Conservation (phyloP, 1,284 basidiomycete genomes). For the Moesziomyces sp. region DNA sequence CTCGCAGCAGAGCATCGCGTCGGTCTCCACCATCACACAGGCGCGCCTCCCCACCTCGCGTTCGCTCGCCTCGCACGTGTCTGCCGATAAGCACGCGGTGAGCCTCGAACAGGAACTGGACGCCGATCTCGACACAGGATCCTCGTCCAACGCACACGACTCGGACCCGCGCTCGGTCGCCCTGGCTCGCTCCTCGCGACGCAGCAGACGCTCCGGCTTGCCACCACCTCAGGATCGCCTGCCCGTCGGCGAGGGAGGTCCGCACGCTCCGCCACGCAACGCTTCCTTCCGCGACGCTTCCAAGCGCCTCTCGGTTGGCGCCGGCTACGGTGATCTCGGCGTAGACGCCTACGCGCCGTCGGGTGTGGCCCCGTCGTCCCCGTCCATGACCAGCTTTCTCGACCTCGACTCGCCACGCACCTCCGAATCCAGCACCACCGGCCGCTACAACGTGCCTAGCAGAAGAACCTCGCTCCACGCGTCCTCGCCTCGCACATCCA, state of each 20-base stretch:
- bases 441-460: slow-evolving; percentile 21
- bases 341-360: slow-evolving; percentile 17
- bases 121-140: slow-evolving; percentile 8
- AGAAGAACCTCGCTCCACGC: slow-evolving; percentile 34
- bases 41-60: slow-evolving; percentile 21
- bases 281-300: slow-evolving; percentile 43
- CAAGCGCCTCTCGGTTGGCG: slow-evolving; percentile 21
- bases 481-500: slow-evolving; percentile 15
- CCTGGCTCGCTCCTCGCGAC: slow-evolving; percentile 20
- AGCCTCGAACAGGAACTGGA: slow-evolving; percentile 46
- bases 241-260: slow-evolving; percentile 37
- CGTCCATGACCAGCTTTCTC: slow-evolving; percentile 42
- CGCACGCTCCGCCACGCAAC: slow-evolving; percentile 35
- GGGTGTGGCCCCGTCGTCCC: slow-evolving; percentile 18
- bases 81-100: slow-evolving; percentile 29
- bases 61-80: slow-evolving; percentile 11
- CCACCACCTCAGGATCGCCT: slow-evolving; percentile 31
- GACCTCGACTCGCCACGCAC: slow-evolving; percentile 46
- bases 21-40: slow-evolving; percentile 35
- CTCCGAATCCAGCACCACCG: slow-evolving; percentile 22
- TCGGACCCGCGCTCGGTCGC: slow-evolving; percentile 5
- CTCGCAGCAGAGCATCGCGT: slow-evolving; percentile 41
- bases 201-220: slow-evolving; percentile 31
- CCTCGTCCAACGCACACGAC: slow-evolving; percentile 7
- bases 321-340: slow-evolving; percentile 38